phyloP scores from a whole-genome alignment of 495 filamentous ascomycete genomes.

The Recurvomyces mirabilis region DNA sequence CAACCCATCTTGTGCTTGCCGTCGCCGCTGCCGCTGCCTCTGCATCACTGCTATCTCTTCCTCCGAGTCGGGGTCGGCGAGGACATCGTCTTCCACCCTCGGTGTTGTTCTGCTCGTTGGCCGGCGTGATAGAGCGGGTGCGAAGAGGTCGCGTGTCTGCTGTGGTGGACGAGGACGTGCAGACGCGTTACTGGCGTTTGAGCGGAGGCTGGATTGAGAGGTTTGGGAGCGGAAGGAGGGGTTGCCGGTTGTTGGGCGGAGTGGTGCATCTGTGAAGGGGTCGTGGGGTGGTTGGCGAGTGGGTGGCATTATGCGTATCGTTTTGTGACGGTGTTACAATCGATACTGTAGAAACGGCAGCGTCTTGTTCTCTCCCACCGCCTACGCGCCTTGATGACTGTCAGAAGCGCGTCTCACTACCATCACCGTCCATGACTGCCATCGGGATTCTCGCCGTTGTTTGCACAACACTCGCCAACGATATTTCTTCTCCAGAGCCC shows the following conservation, averaged over 20 bases:
- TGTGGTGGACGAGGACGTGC: conserved; percentile 2
- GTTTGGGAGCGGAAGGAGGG: conserved; percentile 12
- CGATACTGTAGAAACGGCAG: too few relatives aligned
- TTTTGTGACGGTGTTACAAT: too few relatives aligned
- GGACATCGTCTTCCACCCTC: conserved; percentile 9
- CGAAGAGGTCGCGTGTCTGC: conserved; percentile 14
- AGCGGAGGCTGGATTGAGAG: conserved; percentile 13
- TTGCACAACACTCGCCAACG: too few relatives aligned
- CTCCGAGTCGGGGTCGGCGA: conserved; percentile 13
- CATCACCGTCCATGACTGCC: too few relatives aligned
- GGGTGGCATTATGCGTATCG: too few relatives aligned
- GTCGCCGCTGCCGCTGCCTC: too few relatives aligned
- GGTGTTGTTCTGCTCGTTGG: conserved; percentile 7
- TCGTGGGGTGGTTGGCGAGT: conserved; percentile 12
- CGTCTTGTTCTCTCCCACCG: too few relatives aligned
- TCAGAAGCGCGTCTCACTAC: too few relatives aligned
- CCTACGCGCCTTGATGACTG: too few relatives aligned
- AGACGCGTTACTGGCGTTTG: conserved; percentile 9
- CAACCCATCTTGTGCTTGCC: too few relatives aligned
- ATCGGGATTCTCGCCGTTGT: too few relatives aligned
- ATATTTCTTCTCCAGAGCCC: conserved; percentile 15
- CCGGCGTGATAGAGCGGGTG: conserved; percentile 7
- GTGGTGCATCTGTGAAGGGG: conserved; percentile 11
- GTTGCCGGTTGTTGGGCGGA: conserved; percentile 5
- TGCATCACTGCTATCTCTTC: conserved; percentile 2